Percentiles rank a stretch among this genome's conserved stretches.
These are phyloP conservation scores for Yamadazyma conglobata DNA, from an alignment of 1,139 yeast species.

Conservation along the genomic window DNA sequence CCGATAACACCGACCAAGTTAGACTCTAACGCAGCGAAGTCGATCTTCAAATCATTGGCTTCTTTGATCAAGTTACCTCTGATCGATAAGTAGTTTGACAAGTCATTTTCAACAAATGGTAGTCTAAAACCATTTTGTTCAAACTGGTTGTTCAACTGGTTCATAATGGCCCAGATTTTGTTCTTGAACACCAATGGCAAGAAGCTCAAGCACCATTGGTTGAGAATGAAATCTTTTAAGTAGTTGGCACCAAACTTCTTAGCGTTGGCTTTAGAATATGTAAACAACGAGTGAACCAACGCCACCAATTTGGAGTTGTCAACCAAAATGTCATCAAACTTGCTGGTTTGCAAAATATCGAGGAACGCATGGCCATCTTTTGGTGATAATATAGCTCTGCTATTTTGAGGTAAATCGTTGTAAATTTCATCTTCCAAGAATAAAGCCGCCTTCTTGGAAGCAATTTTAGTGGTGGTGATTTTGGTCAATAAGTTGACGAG, in stretches of 20 bases:
- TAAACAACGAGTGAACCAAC: slow-evolving; percentile 29
- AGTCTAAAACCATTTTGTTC: slow-evolving; percentile 26
- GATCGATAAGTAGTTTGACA: slow-evolving; percentile 24
- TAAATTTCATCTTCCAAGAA: slow-evolving; percentile 43
- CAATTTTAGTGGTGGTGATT: slow-evolving; percentile 18
- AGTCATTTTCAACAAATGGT: slow-evolving; percentile 29
- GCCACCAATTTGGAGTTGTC: slow-evolving; percentile 26
- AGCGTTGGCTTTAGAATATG: slow-evolving; percentile 24
- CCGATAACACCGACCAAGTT: slow-evolving; percentile 57
- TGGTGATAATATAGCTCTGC: slow-evolving; percentile 57
- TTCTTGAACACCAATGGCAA: slow-evolving; percentile 34
- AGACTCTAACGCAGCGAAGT: slow-evolving; percentile 49
- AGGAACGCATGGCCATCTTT: slow-evolving; percentile 56
- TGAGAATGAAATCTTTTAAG: slow-evolving; percentile 38
- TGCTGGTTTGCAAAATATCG: slow-evolving; percentile 30
- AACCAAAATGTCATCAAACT: slow-evolving; percentile 26
- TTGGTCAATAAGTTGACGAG: slow-evolving; percentile 22
- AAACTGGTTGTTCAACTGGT: slow-evolving; percentile 18
- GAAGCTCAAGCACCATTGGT: slow-evolving; percentile 37
- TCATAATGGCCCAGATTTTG: slow-evolving; percentile 31
- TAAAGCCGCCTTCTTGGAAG: slow-evolving; percentile 19
- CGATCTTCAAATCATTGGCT: slow-evolving; percentile 47
- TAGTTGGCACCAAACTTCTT: slow-evolving; percentile 38
- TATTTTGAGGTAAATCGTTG: slow-evolving; percentile 35
- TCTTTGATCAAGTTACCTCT: slow-evolving; percentile 44